phyloP scores from a whole-genome alignment of 2,329 filamentous ascomycete species.

The Alternaria sp. region DNA sequence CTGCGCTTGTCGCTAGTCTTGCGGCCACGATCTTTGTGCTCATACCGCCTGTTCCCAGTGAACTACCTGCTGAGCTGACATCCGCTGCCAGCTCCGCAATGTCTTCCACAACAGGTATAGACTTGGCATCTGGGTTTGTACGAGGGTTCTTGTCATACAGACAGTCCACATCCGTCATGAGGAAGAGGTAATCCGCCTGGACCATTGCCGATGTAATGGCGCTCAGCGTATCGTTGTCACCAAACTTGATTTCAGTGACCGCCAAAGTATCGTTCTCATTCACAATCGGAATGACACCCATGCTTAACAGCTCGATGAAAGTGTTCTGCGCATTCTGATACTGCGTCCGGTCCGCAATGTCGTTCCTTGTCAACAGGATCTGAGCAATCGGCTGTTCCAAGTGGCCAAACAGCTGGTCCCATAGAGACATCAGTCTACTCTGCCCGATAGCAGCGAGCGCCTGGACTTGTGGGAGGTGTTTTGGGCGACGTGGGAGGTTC shows the following conservation, averaged over 20 bases:
- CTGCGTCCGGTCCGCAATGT: slow-evolving; percentile 94
- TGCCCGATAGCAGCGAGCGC: slow-evolving; percentile 95
- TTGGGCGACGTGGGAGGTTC: slow-evolving; percentile 85
- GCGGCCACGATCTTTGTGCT: slow-evolving; percentile 96
- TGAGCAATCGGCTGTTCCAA: slow-evolving; percentile 90
- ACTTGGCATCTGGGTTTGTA: slow-evolving; percentile 79
- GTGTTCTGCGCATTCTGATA: slow-evolving; percentile 98
- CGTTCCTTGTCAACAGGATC: slow-evolving; percentile 90
- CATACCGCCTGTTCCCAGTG: slow-evolving; percentile 95
- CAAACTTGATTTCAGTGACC: slow-evolving; percentile 98
- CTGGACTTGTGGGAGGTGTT: slow-evolving; percentile 88
- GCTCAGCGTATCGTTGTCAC: slow-evolving; percentile 96
- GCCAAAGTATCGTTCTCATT: slow-evolving; percentile 98
- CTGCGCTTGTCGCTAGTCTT: slow-evolving; percentile 87
- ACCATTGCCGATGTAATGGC: slow-evolving; percentile 98
- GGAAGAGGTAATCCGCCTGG: slow-evolving; percentile 92
- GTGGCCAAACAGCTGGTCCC: slow-evolving; percentile 91
- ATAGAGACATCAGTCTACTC: slow-evolving; percentile 91
- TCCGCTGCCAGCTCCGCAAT: slow-evolving; percentile 83
- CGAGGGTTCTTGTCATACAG: slow-evolving; percentile 96
- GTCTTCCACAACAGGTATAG: slow-evolving; percentile 92
- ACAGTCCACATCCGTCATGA: slow-evolving; percentile 99
- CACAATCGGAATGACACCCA: slow-evolving; percentile 97
- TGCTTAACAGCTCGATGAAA: slow-evolving; percentile 84
- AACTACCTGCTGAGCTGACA: slow-evolving; percentile 87